phyloP scores from a whole-genome alignment of 2,329 filamentous ascomycete species.

The Berkeleyomyces basicola region DNA sequence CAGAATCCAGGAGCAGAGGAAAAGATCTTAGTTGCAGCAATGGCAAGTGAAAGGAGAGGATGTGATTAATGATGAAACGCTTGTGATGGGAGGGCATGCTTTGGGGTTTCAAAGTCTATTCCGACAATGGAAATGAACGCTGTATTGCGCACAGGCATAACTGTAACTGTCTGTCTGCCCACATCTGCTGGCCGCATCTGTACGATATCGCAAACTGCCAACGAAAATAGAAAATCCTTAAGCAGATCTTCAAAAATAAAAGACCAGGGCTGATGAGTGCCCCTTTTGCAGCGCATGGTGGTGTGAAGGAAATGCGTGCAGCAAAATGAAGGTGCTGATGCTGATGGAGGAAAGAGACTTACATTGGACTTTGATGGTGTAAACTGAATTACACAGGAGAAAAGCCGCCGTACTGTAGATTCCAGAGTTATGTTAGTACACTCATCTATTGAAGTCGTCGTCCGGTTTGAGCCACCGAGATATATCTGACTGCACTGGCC shows the following conservation, averaged over 20 bases:
- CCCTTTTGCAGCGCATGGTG: slow-evolving; percentile 1
- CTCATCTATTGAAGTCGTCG: neutral
- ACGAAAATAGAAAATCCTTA: neutral
- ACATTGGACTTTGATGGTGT: neutral
- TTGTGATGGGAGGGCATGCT: neutral
- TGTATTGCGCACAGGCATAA: neutral
- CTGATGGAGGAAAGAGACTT: neutral
- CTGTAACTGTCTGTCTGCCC: neutral
- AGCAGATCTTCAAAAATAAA: neutral
- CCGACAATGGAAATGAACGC: neutral
- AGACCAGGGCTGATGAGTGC: neutral
- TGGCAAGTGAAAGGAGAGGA: neutral
- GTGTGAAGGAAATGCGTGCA: neutral
- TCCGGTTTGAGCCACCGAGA: neutral
- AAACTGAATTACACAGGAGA: neutral
- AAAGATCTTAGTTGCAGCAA: neutral
- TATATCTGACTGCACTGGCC: neutral
- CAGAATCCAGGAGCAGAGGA: neutral
- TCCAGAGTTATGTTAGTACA: neutral
- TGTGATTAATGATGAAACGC: neutral
- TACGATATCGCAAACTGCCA: neutral
- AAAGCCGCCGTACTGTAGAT: neutral
- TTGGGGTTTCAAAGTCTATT: neutral
- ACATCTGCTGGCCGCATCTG: neutral
- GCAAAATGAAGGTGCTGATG: neutral